Evolutionary conservation across 352 stramenopile genomes (phyloP).

Genomic region (Phytophthora pseudosyringae): DNA sequence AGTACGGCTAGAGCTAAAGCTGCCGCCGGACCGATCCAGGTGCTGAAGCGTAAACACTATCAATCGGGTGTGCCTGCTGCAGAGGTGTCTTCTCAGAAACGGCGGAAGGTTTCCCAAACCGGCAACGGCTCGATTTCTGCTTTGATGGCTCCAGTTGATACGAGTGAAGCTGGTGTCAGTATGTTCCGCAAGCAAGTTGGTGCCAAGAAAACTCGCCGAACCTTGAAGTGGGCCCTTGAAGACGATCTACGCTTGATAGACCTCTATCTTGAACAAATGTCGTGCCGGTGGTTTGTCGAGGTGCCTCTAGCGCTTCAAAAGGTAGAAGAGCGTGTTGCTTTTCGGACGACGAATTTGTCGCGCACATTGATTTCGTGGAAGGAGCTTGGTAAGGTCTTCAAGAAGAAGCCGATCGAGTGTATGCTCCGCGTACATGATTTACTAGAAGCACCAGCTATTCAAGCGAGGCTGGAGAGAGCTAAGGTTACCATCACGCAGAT

Average conservation of each 20-base stretch:
- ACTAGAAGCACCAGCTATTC: conserved; percentile 61
- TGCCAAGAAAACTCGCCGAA: conserved; percentile 59
- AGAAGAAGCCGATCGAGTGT: conserved; percentile 72
- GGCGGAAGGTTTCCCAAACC: conserved; percentile 35
- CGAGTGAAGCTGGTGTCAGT: conserved; percentile 44
- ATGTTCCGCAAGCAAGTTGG: conserved; percentile 56
- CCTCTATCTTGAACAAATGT: conserved; percentile 77
- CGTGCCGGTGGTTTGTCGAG: conserved; percentile 80
- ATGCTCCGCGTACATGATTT: conserved; percentile 76
- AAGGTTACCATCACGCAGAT: conserved; percentile 66
- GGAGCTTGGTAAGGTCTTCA: conserved; percentile 54
- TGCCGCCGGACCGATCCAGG: conserved; percentile 50
- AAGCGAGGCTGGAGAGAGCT: conserved; percentile 62
- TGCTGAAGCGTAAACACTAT: conserved; percentile 66
- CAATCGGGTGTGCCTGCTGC: conserved; percentile 13
- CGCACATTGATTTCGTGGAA: conserved; percentile 82
- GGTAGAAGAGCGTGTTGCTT: conserved; percentile 67
- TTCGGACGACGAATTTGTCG: conserved; percentile 60
- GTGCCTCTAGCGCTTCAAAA: conserved; percentile 73
- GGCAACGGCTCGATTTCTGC: conserved; percentile 22
- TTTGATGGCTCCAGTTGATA: conserved; percentile 35
- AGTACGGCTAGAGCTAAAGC: conserved; percentile 63
- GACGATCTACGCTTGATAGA: conserved; percentile 75
- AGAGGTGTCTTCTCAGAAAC: conserved; percentile 36
- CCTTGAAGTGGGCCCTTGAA: conserved; percentile 67